Base-by-base conservation (phyloP, 2,329 filamentous ascomycete genomes). In the Bretziella fagacearum region DNA sequence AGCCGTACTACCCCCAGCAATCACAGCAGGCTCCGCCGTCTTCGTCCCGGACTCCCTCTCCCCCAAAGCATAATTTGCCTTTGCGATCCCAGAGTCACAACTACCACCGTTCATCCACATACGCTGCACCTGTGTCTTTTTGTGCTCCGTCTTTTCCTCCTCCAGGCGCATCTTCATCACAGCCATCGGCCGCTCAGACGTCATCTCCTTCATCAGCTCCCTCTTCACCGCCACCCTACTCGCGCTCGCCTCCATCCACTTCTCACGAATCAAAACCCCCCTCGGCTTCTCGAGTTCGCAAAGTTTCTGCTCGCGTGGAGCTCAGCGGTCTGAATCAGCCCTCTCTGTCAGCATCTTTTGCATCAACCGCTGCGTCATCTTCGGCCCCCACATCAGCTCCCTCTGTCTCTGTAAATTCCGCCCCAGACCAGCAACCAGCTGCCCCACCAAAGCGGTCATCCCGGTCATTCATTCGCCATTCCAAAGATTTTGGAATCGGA, bases 401-500 rank as follows among this genome's bases (percentile, higher is more conserved):
- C 3, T 32, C 29, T 29, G 17, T 36, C 27, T 30, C 47, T 7
- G 35, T 20, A 10, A 39, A 39, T 22, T 17, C 43, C 15, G 15
- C 47, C 15, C n/a, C 43, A 17, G 39, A 43, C n/a, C 25, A 23
- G 6, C 27, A 39, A 13, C 29, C 30, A 27, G 23, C 49, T 23
- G 20, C 41, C 10, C 41, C 40, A 10, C 17, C 49, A 6, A 51
- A 51, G 20, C 49, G 44, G 3, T 42, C 49, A 50, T 58, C 45
- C 50, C 55, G 27, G 54, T 58, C 67, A 46, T 73, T 64, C 52
- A 59, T 59, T 48, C 65, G 69, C 51, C 65, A 70, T 52, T 62
- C 69, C 30, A 68, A 66, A 50, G 69, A 73, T 50, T 61, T 66
- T 20, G 62, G 62, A 53, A 53, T 65, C 63, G 25, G 60, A 59